Evolutionary conservation across 768 basidiomycete genomes (phyloP).

Genomic region (Candolleomyces eurysporus): DNA sequence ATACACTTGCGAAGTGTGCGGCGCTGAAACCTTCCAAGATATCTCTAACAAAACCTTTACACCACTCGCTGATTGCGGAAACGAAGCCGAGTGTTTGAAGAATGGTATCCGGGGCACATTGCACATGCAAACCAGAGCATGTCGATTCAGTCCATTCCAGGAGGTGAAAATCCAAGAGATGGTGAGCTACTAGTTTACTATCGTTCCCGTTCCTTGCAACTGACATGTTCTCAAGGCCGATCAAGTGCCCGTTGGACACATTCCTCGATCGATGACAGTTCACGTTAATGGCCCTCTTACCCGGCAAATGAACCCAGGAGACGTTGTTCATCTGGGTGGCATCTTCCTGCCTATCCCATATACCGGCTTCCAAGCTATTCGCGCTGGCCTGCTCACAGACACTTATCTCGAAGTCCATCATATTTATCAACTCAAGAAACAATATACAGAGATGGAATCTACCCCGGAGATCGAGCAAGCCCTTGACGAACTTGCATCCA

Average conservation of each 20-base stretch:
- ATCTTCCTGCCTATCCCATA: slow-evolving; percentile 98
- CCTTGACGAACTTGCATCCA: slow-evolving; percentile 65
- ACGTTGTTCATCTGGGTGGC: slow-evolving; percentile 93
- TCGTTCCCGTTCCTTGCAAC: background rate
- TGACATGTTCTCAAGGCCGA: slow-evolving; percentile 61
- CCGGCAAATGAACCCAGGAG: slow-evolving; percentile 90
- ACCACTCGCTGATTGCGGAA: slow-evolving; percentile 87
- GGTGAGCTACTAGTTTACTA: slow-evolving; percentile 44
- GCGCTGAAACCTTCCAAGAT: slow-evolving; percentile 98
- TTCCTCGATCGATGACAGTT: slow-evolving; percentile 97
- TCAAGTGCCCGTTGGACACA: slow-evolving; percentile 99
- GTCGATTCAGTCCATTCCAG: slow-evolving; percentile 96
- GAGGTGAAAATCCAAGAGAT: slow-evolving; percentile 99
- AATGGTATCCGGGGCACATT: slow-evolving; percentile 87
- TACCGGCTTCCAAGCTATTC: slow-evolving; percentile 94
- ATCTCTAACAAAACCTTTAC: slow-evolving; percentile 89
- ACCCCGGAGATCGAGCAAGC: slow-evolving; percentile 78
- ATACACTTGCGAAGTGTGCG: slow-evolving; percentile 97
- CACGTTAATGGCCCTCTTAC: slow-evolving; percentile 90
- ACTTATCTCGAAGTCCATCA: slow-evolving; percentile 93
- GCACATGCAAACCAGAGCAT: slow-evolving; percentile 98
- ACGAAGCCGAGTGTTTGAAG: slow-evolving; percentile 78
- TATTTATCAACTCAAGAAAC: slow-evolving; percentile 94
- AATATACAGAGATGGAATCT: slow-evolving; percentile 92
- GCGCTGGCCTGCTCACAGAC: slow-evolving; percentile 94